Base-by-base conservation (phyloP, 768 basidiomycete genomes). In the Trametes maxima region DNA sequence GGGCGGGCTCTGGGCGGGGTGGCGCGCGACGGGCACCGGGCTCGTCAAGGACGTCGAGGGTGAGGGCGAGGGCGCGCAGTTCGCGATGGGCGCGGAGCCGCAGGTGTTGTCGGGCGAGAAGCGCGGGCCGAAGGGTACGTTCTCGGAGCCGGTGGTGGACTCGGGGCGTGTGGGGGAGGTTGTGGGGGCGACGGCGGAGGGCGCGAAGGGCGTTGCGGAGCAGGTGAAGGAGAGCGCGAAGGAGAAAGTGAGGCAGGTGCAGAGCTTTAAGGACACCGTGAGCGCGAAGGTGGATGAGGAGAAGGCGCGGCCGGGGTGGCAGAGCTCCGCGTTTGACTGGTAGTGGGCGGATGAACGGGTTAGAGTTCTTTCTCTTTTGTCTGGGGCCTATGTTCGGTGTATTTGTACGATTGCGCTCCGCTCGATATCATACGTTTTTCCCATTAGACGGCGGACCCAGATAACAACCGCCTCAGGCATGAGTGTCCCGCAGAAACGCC, bases 31-130 rank as follows among this genome's bases (percentile, higher is more conserved):
- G 0, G 82, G 89, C 0, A 86, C 85, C 0, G 89, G 89, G 0
- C 61, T 90, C 7, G 74, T 90, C 50, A 79, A 84, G 44, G 81
- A 85, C 66, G 82, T 82, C 2, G 70, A 73, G 40, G 75, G 69
- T 37, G 70, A 73, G 36, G 75, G 69, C 40, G 70, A 73, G 36
- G 75, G 70, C 36, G 71, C 75, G 44, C 65, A 70, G 50, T 81
- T 91, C 49, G 89, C 88, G 0, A 74, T 90, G 75, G 89, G 89
- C 2, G 86, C 82, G 6, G 88, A 88, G 72, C 89, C 89, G 37
- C 89, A 91, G 76, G 83, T 91, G 35, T 71, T 91, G 28, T 73
- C 81, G 25, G 85, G 87, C 0, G 81, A 85, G 63, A 89, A 91
- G 78, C 79, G 76, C 3, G 89, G 89, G 0, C 89, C 89, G 0